phyloP scores from a whole-genome alignment of 768 basidiomycete species.

The Gloeopeniophorella convolvens region DNA sequence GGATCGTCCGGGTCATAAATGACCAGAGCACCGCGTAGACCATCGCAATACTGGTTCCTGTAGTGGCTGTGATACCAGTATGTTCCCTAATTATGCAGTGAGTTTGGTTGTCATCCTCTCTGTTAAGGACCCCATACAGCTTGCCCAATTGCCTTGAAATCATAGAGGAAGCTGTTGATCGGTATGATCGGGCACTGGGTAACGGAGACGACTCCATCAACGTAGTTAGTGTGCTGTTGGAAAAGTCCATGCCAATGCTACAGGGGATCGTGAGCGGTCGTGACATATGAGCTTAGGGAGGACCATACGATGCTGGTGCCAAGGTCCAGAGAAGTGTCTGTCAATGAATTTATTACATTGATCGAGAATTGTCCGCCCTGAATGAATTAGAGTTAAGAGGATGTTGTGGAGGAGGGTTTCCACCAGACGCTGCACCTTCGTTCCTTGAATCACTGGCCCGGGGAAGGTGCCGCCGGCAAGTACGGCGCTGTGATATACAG shows the following conservation, averaged over 20 bases:
- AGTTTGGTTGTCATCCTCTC: neutral
- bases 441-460: conserved; percentile 5
- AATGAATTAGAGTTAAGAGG: neutral
- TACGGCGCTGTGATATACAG: neutral
- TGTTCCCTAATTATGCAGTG: conserved; percentile 13
- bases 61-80: conserved; percentile 30
- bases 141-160: conserved; percentile 13
- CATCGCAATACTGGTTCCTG: conserved; percentile 30
- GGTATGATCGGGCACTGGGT: conserved; percentile 24
- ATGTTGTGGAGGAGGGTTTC: neutral
- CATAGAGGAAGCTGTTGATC: conserved; percentile 7
- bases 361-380: conserved; percentile 8
- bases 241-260: conserved; percentile 26
- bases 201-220: conserved; percentile 18
- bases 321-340: neutral
- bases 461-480: neutral
- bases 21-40: conserved; percentile 33
- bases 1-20: conserved; percentile 39
- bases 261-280: neutral
- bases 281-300: neutral
- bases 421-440: neutral
- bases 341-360: neutral
- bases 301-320: conserved; percentile 14
- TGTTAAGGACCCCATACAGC: neutral
- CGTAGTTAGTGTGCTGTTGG: conserved; percentile 15